Conservation (phyloP, 2,329 filamentous ascomycete genomes). For the Pseudogymnoascus verrucosus region DNA sequence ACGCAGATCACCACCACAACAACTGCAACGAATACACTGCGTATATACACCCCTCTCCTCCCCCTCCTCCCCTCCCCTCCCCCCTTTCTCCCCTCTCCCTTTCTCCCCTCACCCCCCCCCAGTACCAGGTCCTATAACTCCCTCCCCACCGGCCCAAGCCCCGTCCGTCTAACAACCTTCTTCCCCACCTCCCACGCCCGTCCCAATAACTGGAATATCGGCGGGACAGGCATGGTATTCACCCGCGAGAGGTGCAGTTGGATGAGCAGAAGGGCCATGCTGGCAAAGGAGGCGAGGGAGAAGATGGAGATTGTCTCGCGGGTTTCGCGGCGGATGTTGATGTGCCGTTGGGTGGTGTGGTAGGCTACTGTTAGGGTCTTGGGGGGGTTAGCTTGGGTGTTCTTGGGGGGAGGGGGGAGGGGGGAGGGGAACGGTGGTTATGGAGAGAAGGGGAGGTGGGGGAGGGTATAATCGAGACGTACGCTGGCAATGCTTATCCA, state of each 20-base stretch:
- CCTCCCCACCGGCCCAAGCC: background rate
- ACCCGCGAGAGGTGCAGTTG: slow-evolving; percentile 47
- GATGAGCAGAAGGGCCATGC: slow-evolving; percentile 60
- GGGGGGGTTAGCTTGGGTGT: background rate
- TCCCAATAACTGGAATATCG: background rate
- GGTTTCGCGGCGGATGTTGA: slow-evolving; percentile 73
- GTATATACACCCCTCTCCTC: background rate
- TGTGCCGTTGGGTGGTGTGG: slow-evolving; percentile 68
- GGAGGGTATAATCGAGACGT: too few relatives aligned
- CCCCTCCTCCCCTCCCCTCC: background rate
- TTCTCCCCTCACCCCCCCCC: too few relatives aligned
- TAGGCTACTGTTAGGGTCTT: slow-evolving; percentile 67
- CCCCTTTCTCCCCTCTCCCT: background rate
- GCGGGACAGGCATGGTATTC: slow-evolving; percentile 24
- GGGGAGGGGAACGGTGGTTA: too few relatives aligned
- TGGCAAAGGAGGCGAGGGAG: slow-evolving; percentile 67
- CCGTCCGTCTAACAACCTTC: background rate
- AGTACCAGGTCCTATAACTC: background rate
- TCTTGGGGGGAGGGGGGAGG: too few relatives aligned
- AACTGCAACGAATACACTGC: background rate
- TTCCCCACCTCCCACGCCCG: background rate
- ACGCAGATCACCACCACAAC: background rate
- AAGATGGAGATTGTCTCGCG: slow-evolving; percentile 70
- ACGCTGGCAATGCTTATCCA: too few relatives aligned
- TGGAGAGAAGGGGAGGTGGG: too few relatives aligned